Percentiles rank a stretch among this genome's conserved stretches.
Evolutionary conservation across 2,329 filamentous ascomycete species (phyloP).

Genomic region (Colletotrichum sp.): DNA sequence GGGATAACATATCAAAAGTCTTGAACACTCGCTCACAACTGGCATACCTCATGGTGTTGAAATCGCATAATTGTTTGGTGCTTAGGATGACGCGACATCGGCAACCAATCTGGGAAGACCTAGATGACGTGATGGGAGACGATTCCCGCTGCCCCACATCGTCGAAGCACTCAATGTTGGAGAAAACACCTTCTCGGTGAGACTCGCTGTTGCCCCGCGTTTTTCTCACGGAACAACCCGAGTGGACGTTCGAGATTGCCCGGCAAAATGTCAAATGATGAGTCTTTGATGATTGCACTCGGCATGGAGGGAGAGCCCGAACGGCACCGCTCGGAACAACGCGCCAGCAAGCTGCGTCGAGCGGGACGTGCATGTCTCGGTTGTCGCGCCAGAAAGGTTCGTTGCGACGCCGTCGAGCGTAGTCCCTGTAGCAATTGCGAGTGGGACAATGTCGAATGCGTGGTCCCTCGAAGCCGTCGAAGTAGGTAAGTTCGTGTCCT

Average conservation of each 20-base stretch:
- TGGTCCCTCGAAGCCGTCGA: neutral
- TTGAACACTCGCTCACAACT: neutral
- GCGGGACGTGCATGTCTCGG: neutral
- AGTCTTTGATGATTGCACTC: neutral
- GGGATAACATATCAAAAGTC: neutral
- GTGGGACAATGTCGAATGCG: neutral
- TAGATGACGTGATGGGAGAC: neutral
- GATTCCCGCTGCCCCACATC: neutral
- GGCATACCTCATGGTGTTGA: neutral
- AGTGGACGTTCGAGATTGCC: neutral
- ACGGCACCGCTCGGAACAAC: neutral
- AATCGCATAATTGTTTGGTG: neutral
- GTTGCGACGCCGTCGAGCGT: neutral
- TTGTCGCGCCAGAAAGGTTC: neutral
- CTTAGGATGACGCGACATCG: neutral
- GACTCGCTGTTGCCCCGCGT: neutral
- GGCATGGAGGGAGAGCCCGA: neutral
- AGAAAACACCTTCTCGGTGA: neutral
- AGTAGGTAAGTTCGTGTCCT: neutral
- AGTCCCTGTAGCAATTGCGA: neutral
- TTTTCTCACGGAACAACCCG: neutral
- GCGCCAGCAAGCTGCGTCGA: neutral
- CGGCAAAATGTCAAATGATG: neutral
- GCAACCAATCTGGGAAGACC: neutral
- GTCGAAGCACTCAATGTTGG: neutral